These are phyloP conservation scores for Phytophthora pseudosyringae DNA, from an alignment of 352 stramenopile species.

Conservation along the genomic window DNA sequence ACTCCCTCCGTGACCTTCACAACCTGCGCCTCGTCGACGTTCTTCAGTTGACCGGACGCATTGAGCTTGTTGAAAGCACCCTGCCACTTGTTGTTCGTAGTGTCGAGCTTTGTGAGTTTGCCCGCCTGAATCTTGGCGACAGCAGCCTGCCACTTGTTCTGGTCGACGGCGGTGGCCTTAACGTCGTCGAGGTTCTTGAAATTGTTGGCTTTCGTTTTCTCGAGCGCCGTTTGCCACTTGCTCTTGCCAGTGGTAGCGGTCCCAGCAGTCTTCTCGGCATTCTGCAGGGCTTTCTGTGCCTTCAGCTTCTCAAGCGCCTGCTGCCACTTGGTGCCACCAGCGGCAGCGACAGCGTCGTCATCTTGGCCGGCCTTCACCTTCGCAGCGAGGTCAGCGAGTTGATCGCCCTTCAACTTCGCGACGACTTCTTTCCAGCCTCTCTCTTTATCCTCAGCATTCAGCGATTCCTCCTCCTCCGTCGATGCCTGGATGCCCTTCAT, in stretches of 20 bases:
- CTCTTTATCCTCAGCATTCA: neutral
- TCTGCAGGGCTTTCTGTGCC: neutral
- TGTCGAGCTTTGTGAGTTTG: neutral
- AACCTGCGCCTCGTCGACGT: constrained; percentile 2
- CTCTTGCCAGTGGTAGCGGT: neutral
- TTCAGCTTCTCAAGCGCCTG: neutral
- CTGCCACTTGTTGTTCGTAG: constrained; percentile 4
- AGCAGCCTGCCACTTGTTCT: constrained; percentile 3
- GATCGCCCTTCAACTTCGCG: neutral
- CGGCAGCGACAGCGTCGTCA: neutral
- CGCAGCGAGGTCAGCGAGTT: neutral
- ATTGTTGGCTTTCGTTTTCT: neutral
- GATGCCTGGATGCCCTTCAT: neutral
- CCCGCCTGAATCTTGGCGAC: constrained; percentile 1
- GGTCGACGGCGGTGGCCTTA: neutral
- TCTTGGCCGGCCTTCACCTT: neutral
- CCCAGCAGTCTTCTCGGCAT: neutral
- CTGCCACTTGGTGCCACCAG: neutral
- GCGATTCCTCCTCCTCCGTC: neutral
- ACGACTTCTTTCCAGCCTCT: neutral
- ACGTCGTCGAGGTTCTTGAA: constrained; percentile 3
- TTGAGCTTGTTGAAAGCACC: constrained; percentile 6
- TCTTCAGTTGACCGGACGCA: constrained; percentile 1
- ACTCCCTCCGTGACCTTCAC: constrained; percentile 14
- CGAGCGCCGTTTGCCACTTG: neutral